Base-by-base conservation (phyloP, 2,329 filamentous ascomycete species). In the Pyricularia sp. region DNA sequence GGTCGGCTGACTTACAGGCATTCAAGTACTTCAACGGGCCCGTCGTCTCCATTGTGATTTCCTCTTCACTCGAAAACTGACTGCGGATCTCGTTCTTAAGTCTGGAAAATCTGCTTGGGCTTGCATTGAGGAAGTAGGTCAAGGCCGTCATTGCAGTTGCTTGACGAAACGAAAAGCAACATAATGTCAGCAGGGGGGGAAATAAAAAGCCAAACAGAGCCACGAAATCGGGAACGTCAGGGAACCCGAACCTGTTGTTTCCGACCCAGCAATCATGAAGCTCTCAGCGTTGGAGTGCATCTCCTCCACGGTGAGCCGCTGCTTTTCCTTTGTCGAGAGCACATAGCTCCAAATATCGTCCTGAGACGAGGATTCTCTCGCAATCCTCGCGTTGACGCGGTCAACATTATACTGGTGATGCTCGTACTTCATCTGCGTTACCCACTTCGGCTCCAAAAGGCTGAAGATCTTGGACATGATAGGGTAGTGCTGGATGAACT, bases 181-280 rank as follows among this genome's bases (percentile, higher is more conserved):
- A 50, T 36, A 3, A 50, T 50, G 42, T 50, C 42, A 50, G 42
- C 42, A 50, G 20, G 6, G 17, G 7, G 20, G 6, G 17, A 7
- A n/a, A n/a, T 7, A 50, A n/a, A 50, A 7, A n/a, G 17, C 7
- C 36, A 42, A 14, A 42, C 2, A 42, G 17, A 11, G 42, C 36
- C 20, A 2, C 4, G 6, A 4, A 42, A 20, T 14, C 36, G 9
- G 36, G 17, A 42, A 20, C 20, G 20, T 17, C 42, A 20, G 63
- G 23, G 73, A 3, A 77, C 80, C 78, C 6, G 79, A 83, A 7
- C 80, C 81, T 6, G 82, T 83, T 0, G 83, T 84, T 70, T 85
- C 82, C 42, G 79, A 81, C n/a, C 81, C 81, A 2, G 80, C 81
- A 55, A 81, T 33, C 6, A 70, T 50, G 66, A 71, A 20, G 2